Conservation (phyloP, 2,329 filamentous ascomycete species). For the Phaeomoniella chlamydospora region DNA sequence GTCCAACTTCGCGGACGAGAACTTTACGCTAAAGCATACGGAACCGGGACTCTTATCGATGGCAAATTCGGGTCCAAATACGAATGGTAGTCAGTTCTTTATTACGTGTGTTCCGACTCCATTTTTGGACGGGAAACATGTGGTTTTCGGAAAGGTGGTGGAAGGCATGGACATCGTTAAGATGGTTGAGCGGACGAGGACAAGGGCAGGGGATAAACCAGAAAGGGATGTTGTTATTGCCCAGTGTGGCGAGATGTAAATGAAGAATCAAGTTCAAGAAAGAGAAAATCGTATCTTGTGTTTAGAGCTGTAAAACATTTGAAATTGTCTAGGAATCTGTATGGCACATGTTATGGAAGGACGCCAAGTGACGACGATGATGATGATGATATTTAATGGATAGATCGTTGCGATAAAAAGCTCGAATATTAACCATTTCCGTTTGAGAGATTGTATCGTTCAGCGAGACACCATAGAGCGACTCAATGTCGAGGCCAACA, state of each 20-base stretch:
- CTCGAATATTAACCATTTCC: no score
- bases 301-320: no score
- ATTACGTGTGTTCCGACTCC: constrained; percentile 80
- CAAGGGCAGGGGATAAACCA: constrained; percentile 51
- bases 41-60: constrained; percentile 72
- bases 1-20: constrained; percentile 78
- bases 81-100: constrained; percentile 95
- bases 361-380: no score
- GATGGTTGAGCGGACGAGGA: constrained; percentile 87
- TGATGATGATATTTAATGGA: no score
- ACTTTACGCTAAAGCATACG: constrained; percentile 69
- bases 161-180: constrained; percentile 81
- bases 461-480: no score
- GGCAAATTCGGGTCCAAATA: constrained; percentile 90
- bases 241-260: constrained; percentile 90
- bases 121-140: constrained; percentile 84
- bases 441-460: no score
- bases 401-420: no score
- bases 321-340: no score
- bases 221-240: constrained; percentile 70
- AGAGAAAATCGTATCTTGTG: no score
- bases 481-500: no score
- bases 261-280: no score
- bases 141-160: constrained; percentile 83
- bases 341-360: no score